Evolutionary conservation across 306 rosid species (phyloP), one percentile per base, ranked within the genome.

Genomic region (Ochetophila trinervis): DNA sequence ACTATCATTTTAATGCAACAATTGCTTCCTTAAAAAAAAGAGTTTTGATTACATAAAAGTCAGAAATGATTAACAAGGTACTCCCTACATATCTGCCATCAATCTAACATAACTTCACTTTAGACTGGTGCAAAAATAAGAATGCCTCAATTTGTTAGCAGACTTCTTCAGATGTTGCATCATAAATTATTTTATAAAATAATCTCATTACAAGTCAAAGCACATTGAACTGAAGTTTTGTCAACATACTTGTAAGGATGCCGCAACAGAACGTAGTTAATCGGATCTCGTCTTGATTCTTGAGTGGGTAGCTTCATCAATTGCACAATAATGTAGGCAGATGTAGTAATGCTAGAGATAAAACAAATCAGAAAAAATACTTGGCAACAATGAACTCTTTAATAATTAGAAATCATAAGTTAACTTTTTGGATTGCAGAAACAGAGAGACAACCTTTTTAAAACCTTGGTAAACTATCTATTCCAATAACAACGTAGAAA

Each of bases 281-380:
- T 73, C 7, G 91, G 91, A 77, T 89, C 89, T 70, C 69, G 83
- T 34, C 77, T 78, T 55, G 84, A 78, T 72, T 89, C 87, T 81
- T 83, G 82, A 67, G 82, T 66, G 42, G 98, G 84, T 53, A 92
- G 80, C 88, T 84, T 86, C 81, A 73, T 68, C 47, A 89, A 66
- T 83, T 85, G 96, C 67, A 82, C n/a, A 59, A 84, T 73, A 69
- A 87, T 77, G 68, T 85, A 89, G 70, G 72, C 85, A 55, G 86
- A 80, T 30, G 95, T 79, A 48, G 84, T 53, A 60, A 87, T 69
- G 82, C 98, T 92, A 83, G 66, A 72, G 48, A 67, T 18, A 77
- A 56, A 66, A 55, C 30, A 9, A 49, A 34, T 24, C 67, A 27
- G 36, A 59, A 63, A 78, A 62, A 65, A 52, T 32, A 71, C 72